Evolutionary conservation across 2,329 filamentous ascomycete genomes (phyloP), one percentile per base, ranked within the genome.

Genomic region (Trichoderma simmonsii): DNA sequence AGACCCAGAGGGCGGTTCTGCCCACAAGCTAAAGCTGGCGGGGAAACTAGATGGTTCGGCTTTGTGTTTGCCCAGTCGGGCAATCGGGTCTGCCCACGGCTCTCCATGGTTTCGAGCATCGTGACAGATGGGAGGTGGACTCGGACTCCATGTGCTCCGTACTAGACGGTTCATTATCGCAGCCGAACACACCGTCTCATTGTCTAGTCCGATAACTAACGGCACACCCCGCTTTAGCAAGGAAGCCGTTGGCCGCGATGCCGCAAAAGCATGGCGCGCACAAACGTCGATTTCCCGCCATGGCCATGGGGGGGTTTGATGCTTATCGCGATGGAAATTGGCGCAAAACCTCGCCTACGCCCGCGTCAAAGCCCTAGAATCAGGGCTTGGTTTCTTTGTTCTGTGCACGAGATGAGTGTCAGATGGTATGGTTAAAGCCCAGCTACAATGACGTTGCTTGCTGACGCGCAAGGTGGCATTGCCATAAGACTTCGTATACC

Each of bases 361-460:
- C 57, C 57, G 59, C 24, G 28, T 26, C 63, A 57, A 72, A 70
- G 67, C 71, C 71, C 71, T 72, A 71, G 34, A 59, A 64, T 65
- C 67, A 69, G 66, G 66, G 71, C 66, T 71, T 71, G 51, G 26
- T 43, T 7, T 24, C 21, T 61, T 54, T 43, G 34, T n/a, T 60
- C 56, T 60, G 70, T 68, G 43, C 30, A 59, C 21, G 62, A 15
- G 56, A 18, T 36, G 21, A 32, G 36, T 54, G 63, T 67, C 63
- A 67, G 28, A 62, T 61, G 57, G 12, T 30, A 60, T 60, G 57
- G 28, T n/a, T n/a, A 15, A 34, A 21, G 5, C 57, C 57, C 34
- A 61, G 61, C 32, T 36, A 26, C 26, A n/a, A 71, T 67, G 63
- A 71, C 70, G 62, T 59, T 60, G 57, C 6, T 7, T 60, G 57